phyloP scores from a whole-genome alignment of 306 rosid genomes.

The Abrus precatorius region DNA sequence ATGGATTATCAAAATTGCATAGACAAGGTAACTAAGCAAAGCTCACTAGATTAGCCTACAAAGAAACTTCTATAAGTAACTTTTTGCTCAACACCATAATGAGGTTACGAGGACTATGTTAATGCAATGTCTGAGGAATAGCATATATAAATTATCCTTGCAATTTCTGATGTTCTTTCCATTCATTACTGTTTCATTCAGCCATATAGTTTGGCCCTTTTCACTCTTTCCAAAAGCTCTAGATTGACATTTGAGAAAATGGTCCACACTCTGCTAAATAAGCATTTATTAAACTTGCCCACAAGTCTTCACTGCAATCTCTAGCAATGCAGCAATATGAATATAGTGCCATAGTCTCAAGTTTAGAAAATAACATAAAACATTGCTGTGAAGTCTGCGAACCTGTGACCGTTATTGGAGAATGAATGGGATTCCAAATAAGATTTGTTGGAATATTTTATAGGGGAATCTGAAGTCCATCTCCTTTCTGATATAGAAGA shows the following conservation, averaged over 20 bases:
- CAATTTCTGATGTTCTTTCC: neutral
- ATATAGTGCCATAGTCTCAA: no score
- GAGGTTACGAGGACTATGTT: neutral
- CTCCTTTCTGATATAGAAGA: neutral
- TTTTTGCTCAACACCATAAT: neutral
- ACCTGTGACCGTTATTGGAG: no score
- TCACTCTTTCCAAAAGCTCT: neutral
- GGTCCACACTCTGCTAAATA: neutral
- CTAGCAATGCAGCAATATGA: no score
- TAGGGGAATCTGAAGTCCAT: neutral
- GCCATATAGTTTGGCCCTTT: neutral
- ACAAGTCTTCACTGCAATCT: no score
- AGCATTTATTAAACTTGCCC: no score
- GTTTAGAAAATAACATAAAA: no score
- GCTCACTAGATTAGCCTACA: neutral
- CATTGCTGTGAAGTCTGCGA: no score
- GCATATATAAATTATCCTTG: neutral
- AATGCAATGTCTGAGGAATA: neutral
- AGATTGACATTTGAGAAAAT: slow-evolving; percentile 6
- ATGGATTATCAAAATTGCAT: neutral
- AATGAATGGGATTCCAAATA: no score
- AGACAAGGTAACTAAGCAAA: neutral
- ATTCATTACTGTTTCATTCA: neutral
- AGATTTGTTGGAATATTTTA: neutral
- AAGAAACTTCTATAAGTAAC: neutral